Evolutionary conservation across 1,284 basidiomycete genomes (phyloP), one percentile per base, ranked within the genome.

Genomic region (Ustilago trichophora): DNA sequence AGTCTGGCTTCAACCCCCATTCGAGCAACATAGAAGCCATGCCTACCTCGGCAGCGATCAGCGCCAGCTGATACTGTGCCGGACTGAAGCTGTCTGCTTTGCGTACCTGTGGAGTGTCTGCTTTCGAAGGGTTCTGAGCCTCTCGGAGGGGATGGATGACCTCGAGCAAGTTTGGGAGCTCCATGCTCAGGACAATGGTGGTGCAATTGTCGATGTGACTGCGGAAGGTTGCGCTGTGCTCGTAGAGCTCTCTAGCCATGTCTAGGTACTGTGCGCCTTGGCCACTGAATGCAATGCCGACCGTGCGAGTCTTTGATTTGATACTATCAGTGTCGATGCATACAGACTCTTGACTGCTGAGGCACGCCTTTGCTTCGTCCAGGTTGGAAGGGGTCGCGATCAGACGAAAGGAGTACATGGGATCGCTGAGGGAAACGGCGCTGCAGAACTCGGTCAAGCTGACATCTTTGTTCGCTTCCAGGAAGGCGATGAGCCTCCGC

Each of bases 261-360:
- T 60, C 47, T 26, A 64, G 38, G 33, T 73, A 73, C 24, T 73
- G 71, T 1, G 66, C 35, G 16, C 71, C 71, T 51, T 73, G 71
- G 6, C 71, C 71, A 22, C 58, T 63, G 63, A 73, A 73, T 2
- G 41, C 60, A 19, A 66, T 62, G 5, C 48, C 66, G 33, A 70
- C 41, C 15, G 16, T 25, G 12, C 10, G 32, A 0, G 13, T 31
- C 5, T 27, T 35, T 16, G 6, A 2, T 11, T 29, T 19, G 11
- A 12, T 6, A 5, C 15, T 34, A 3, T 34, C 18, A 4, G 10
- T 3, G 21, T 21, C 24, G 35, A 58, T 31, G 18, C 16, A 31
- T 19, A 63, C 45, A 4, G 65, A 68, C 33, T 64, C 65, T 35
- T 68, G 58, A 21, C 55, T 62, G 38, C 48, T 55, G 15, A 72